Base-by-base conservation (phyloP, 1,284 basidiomycete species). In the Porogramme epimiltina region DNA sequence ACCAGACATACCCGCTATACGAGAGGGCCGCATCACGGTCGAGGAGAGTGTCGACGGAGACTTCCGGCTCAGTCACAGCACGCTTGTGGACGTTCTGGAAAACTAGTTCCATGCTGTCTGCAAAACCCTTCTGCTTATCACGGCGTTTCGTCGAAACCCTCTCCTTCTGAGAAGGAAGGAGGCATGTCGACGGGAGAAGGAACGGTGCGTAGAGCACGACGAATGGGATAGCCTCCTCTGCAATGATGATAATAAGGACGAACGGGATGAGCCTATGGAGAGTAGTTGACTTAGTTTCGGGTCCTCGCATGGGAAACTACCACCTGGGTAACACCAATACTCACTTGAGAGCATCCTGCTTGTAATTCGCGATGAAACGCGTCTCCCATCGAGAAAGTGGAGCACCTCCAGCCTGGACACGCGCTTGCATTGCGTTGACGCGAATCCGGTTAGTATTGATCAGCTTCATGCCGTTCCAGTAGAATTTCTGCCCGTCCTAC, bases 141-240 rank as follows among this genome's bases (percentile, higher is more conserved):
- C 78, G 77, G 39, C 79, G 77, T 66, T 85, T 84, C 25, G 73
- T 68, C 42, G 81, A 77, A 42, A 93, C 92, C 40, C 89, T 82
- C 34, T 81, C 79, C 37, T 80, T 80, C 71, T 95, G 92, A 23
- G 86, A 86, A 0, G 92, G 90, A n/a, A 95, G 77, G 51, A 94
- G 79, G 64, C 91, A 93, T 2, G 92, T 94, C 3, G 91, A 93
- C 1, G 92, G 92, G 26, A 95, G 81, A 71, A 93, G 80, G 63
- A 81, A 83, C 2, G 92, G 92, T n/a, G 84, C 86, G 66, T 91
- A 95, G 57, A 95, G 82, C 25, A 91, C 91, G 54, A 93, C 81
- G 53, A 95, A 77, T 10, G 92, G 92, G 52, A 95, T 81, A 40
- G 91, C 70, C 68, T 95, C 92, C 67, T 95, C 92, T 3, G 91